Conservation (phyloP, 202 grass and related monocot genomes). For the Zizania palustris region DNA sequence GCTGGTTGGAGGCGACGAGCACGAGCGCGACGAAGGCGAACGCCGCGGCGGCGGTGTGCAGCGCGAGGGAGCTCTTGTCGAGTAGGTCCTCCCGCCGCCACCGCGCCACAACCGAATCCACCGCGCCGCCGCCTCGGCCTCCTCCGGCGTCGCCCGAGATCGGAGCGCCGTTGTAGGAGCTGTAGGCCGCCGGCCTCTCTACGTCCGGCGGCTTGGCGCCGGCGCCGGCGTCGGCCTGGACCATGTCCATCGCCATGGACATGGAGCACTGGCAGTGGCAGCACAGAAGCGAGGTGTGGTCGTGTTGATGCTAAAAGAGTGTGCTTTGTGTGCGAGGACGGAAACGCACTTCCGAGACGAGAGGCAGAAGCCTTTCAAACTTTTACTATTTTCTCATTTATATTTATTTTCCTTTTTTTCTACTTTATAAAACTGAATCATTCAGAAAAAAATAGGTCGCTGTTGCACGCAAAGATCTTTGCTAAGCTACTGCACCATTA, state of each 20-base stretch:
- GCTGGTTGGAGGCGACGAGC: slow-evolving; percentile 73
- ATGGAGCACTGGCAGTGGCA: not conserved
- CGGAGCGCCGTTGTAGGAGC: slow-evolving; percentile 36
- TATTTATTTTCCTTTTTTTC: no score
- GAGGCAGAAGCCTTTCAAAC: no score
- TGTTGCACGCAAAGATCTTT: no score
- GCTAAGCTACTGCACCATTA: no score
- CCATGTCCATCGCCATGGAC: slow-evolving; percentile 43
- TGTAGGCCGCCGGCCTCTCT: slow-evolving; percentile 21
- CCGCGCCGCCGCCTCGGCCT: not conserved
- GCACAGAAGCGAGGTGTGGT: no score
- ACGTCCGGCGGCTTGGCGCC: slow-evolving; percentile 28
- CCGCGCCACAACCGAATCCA: slow-evolving; percentile 44
- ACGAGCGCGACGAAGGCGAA: slow-evolving; percentile 78
- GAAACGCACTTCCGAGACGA: no score
- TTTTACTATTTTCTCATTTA: no score
- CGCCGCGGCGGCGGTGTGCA: slow-evolving; percentile 52
- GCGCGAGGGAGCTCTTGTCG: slow-evolving; percentile 60
- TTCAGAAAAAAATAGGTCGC: no score
- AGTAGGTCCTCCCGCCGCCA: slow-evolving; percentile 71
- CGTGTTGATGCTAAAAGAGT: no score
- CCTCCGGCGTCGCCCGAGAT: no score
- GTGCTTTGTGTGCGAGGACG: no score
- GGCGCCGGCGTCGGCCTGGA: slow-evolving; percentile 20
- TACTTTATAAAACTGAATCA: no score